Evolutionary conservation across 345 rosid genomes (phyloP).

Genomic region (Ailanthus altissimus): DNA sequence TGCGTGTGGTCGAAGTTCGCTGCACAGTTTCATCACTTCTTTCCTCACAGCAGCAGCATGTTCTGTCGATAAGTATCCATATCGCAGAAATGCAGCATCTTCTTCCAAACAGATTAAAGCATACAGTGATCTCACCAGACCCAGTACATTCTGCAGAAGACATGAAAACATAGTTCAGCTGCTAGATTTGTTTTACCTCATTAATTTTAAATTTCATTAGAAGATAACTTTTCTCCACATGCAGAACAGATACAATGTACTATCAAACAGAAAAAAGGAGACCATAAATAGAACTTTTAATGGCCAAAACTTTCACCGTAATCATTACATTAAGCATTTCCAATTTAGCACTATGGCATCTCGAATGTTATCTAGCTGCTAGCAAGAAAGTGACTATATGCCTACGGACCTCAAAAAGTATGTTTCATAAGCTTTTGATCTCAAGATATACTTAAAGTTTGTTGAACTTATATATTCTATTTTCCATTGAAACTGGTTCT

Average conservation of each 20-base stretch:
- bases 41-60: constrained; percentile 62
- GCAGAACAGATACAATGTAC: neutral
- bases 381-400: neutral
- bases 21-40: constrained; percentile 69
- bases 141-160: constrained; percentile 54
- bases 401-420: neutral
- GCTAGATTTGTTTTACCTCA: neutral
- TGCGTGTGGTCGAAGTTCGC: constrained; percentile 68
- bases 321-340: neutral
- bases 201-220: too few relatives aligned
- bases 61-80: constrained; percentile 60
- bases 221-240: neutral
- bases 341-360: neutral
- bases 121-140: constrained; percentile 66
- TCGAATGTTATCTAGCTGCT: neutral
- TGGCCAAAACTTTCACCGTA: neutral
- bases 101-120: constrained; percentile 70
- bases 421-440: neutral
- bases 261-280: neutral
- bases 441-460: neutral
- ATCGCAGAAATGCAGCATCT: constrained; percentile 71
- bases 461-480: neutral
- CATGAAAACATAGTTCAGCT: neutral
- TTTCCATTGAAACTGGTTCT: neutral
- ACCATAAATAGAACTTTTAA: neutral